Conservation (phyloP, 176 grass and related monocot species). For the Puccinellia tenuiflora region DNA sequence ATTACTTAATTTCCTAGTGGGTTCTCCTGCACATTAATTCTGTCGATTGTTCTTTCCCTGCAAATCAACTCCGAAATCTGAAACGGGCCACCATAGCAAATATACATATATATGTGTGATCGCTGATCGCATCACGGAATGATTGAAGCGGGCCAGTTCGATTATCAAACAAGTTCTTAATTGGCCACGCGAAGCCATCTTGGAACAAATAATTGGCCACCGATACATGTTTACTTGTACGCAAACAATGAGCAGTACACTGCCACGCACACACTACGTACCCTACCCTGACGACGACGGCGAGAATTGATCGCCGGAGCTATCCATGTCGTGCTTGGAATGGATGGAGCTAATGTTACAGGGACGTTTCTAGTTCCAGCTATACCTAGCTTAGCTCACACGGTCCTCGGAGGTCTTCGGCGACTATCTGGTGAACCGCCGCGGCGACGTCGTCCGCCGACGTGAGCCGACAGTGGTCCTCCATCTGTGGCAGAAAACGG, state of each 20-base stretch:
- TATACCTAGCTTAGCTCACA: background rate
- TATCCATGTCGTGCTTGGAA: slow-evolving; percentile 1
- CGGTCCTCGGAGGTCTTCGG: slow-evolving; percentile 35
- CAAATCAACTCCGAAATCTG: background rate
- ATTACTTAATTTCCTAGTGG: too few species aligned
- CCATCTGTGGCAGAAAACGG: slow-evolving; percentile 37
- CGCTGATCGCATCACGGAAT: background rate
- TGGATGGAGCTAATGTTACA: slow-evolving; percentile 15
- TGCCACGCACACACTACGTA: background rate
- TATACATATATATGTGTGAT: background rate
- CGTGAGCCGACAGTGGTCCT: slow-evolving; percentile 57
- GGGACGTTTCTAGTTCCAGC: background rate
- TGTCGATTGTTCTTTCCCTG: too few species aligned
- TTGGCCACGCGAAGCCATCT: slow-evolving; percentile 3
- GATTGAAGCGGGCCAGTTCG: slow-evolving; percentile 1
- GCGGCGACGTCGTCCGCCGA: slow-evolving; percentile 70
- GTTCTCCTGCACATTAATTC: too few species aligned
- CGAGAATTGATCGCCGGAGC: background rate
- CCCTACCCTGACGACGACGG: slow-evolving; percentile 33
- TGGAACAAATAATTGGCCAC: slow-evolving; percentile 9
- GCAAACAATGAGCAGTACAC: slow-evolving; percentile 24
- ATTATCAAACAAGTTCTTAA: background rate
- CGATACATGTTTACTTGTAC: slow-evolving; percentile 38
- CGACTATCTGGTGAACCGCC: slow-evolving; percentile 58
- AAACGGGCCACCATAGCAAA: background rate